A percentile compares a stretch with the other conserved stretches of the same genome.
Conservation (phyloP, 1,139 yeast genomes). For the Suhomyces ambrosiae region DNA sequence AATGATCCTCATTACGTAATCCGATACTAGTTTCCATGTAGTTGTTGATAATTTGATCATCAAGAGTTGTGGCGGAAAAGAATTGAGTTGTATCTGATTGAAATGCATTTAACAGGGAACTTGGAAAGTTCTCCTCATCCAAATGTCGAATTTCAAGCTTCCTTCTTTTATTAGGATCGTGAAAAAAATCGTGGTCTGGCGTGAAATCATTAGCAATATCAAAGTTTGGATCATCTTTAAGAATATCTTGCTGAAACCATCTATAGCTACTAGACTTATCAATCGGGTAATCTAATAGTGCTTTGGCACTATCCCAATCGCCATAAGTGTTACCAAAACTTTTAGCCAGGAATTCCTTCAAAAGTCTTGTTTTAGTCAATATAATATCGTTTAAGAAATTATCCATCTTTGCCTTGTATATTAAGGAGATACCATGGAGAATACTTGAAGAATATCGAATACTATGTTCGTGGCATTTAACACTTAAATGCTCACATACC, state of each 20-base stretch:
- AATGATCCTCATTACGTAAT: background rate
- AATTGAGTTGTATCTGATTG: background rate
- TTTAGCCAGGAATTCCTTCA: conserved; percentile 18
- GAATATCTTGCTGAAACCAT: conserved; percentile 16
- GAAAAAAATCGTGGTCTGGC: conserved; percentile 4
- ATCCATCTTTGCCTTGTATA: conserved; percentile 53
- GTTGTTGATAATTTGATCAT: conserved; percentile 7
- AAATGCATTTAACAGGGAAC: background rate
- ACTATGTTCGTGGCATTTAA: conserved; percentile 29
- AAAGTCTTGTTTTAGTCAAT: conserved; percentile 28
- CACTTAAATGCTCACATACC: conserved; percentile 40
- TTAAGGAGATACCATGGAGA: conserved; percentile 58
- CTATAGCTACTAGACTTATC: background rate
- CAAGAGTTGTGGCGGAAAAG: conserved; percentile 2
- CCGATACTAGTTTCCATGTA: conserved; percentile 7
- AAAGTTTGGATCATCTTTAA: conserved; percentile 46
- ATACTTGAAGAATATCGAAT: conserved; percentile 53
- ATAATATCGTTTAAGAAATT: conserved; percentile 43
- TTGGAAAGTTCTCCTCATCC: conserved; percentile 16
- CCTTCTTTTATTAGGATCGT: conserved; percentile 15
- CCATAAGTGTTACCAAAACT: conserved; percentile 5
- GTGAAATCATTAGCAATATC: conserved; percentile 36
- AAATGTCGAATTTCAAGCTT: conserved; percentile 18
- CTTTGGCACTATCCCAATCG: background rate
- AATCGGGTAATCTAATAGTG: background rate